These are phyloP conservation scores for Dioscorea dumetorum DNA, from an alignment of 106 monocot species.

Conservation along the genomic window DNA sequence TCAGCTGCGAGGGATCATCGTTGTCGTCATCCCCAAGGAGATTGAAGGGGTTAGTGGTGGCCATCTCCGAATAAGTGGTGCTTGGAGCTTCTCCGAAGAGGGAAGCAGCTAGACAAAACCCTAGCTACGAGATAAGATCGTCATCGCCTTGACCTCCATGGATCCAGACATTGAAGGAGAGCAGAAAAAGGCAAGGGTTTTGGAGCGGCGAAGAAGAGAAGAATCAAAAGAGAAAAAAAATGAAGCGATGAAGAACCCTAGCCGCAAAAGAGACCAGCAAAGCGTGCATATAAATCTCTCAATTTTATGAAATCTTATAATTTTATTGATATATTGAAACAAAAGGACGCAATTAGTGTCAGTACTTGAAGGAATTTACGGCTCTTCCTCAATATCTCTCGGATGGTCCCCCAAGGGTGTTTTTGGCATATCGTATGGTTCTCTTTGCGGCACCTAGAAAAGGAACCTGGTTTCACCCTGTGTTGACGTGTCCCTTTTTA, in stretches of 20 bases:
- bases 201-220: neutral
- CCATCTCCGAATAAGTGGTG: slow-evolving; percentile 19
- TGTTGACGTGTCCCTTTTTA: too few relatives aligned
- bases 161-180: neutral
- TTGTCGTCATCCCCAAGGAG: slow-evolving; percentile 59
- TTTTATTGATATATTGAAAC: too few relatives aligned
- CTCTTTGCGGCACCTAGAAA: too few relatives aligned
- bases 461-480: too few relatives aligned
- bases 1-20: slow-evolving; percentile 53
- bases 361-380: too few relatives aligned
- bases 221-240: too few relatives aligned
- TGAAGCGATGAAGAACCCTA: slow-evolving; percentile 13
- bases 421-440: too few relatives aligned
- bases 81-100: neutral
- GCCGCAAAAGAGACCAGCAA: slow-evolving; percentile 4
- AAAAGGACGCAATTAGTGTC: too few relatives aligned
- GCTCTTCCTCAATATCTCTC: too few relatives aligned
- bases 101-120: neutral
- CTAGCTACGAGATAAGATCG: neutral
- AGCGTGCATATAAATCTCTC: too few relatives aligned
- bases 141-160: slow-evolving; percentile 13
- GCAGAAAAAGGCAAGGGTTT: slow-evolving; percentile 5
- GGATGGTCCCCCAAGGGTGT: too few relatives aligned
- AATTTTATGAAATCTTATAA: too few relatives aligned
- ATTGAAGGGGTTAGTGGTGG: slow-evolving; percentile 60